A percentile compares a stretch with the other conserved stretches of the same genome.
Evolutionary conservation across 2,329 filamentous ascomycete species (phyloP).

Genomic region (Colletotrichum truncatum): DNA sequence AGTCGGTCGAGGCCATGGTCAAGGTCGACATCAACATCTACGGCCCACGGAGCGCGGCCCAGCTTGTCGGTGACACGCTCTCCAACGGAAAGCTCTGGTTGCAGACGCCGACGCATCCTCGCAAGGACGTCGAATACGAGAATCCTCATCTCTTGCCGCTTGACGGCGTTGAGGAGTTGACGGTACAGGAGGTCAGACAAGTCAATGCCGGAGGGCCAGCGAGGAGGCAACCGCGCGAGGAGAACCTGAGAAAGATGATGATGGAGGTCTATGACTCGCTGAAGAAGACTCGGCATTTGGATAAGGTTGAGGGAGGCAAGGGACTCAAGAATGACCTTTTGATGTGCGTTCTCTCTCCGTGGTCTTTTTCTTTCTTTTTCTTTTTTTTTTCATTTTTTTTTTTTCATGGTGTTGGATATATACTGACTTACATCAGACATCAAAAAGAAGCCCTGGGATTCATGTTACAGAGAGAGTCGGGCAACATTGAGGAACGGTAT

Average conservation of each 20-base stretch:
- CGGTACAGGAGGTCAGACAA: background rate
- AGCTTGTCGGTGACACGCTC: constrained; percentile 38
- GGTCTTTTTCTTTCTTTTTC: no score
- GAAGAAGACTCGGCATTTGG: constrained; percentile 32
- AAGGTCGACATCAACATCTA: constrained; percentile 48
- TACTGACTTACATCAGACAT: constrained; percentile 38
- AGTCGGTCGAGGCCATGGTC: constrained; percentile 39
- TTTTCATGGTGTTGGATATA: background rate
- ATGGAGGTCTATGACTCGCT: constrained; percentile 32
- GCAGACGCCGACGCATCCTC: constrained; percentile 40
- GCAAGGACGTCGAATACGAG: constrained; percentile 34
- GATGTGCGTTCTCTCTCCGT: constrained; percentile 33
- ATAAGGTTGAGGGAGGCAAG: constrained; percentile 31
- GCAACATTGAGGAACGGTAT: constrained; percentile 39
- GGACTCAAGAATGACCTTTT: constrained; percentile 36
- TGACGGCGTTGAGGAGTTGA: constrained; percentile 27
- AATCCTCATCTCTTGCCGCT: constrained; percentile 43
- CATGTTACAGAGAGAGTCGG: constrained; percentile 48
- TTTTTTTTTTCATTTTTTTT: no score
- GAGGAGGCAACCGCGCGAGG: background rate
- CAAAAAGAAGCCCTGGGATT: constrained; percentile 48
- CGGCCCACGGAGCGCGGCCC: constrained; percentile 35
- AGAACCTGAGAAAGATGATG: constrained; percentile 25
- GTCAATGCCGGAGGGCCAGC: background rate
- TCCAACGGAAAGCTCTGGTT: constrained; percentile 43